Base-by-base conservation (phyloP, 2,329 filamentous ascomycete genomes). In the Metarhizium anisopliae region DNA sequence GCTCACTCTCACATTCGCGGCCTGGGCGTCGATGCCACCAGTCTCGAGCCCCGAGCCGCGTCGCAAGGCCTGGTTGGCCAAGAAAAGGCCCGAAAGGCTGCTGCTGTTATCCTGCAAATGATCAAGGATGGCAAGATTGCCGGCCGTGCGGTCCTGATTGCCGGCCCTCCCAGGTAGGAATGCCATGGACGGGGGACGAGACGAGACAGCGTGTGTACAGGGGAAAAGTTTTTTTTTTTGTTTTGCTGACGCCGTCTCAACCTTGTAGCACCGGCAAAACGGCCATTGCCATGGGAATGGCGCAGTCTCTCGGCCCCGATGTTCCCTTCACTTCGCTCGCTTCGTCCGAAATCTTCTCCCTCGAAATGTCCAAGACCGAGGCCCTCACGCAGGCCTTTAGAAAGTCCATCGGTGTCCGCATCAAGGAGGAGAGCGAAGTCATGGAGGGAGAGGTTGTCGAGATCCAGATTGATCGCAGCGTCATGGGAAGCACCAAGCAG, bases 341-440 rank as follows among this genome's bases (percentile, higher is more conserved):
- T 47, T 91, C 92, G 14, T 96, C 92, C 57, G 94, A 99, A 72
- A 96, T 99, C 67, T 99, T 96, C 77, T 96, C 92, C 30, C 83
- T 97, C 67, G 94, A 99, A 74, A 97, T 99, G 93, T 96, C 91
- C 65, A 99, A 99, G 78, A 99, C 94, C 42, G 94, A 99, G 74
- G 93, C 94, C 52, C 84, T 99, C 40, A 96, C 93, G 55, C 94
- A 99, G 73, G 93, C 94, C n/a, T 97, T 99, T 77, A 87, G 94
- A 66, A 97, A 96, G 72, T 96, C 91, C 45, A 99, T 99, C 65
- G 94, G 93, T 54, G 94, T 99, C 58, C 84, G 94, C 60, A 99
- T 99, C 76, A 96, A 96, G 73, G 94, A 99, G 71, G 94, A 99
- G 77, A 96, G 90, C 66, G 94, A 99, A 71, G 95, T 99, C 63